These are phyloP conservation scores for Ustilago xerochloae DNA, from an alignment of 1,284 basidiomycete species.

Conservation along the genomic window DNA sequence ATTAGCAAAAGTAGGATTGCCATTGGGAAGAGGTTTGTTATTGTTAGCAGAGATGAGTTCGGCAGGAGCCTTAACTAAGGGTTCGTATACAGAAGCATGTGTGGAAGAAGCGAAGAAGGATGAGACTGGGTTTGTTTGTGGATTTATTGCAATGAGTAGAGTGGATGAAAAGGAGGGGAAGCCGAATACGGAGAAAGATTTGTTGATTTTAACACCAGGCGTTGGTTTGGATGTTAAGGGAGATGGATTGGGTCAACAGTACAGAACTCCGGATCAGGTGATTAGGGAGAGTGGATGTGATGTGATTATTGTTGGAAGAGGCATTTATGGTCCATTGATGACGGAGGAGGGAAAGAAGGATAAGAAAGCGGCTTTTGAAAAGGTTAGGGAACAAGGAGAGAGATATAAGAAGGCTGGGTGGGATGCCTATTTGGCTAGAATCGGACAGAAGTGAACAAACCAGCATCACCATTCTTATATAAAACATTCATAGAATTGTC, in stretches of 20 bases:
- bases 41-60: constrained; percentile 97
- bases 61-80: constrained; percentile 84
- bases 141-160: constrained; percentile 78
- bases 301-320: constrained; percentile 96
- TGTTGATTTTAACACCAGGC: constrained; percentile 90
- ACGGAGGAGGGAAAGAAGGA: constrained; percentile 70
- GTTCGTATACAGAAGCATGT: constrained; percentile 84
- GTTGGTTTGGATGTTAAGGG: constrained; percentile 85
- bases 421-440: constrained; percentile 81
- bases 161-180: constrained; percentile 74
- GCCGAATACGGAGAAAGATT: constrained; percentile 73
- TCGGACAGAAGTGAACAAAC: constrained; percentile 26
- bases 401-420: constrained; percentile 88
- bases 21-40: constrained; percentile 85
- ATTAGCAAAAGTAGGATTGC: constrained; percentile 84
- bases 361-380: constrained; percentile 70
- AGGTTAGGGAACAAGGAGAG: constrained; percentile 79
- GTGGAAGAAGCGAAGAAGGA: constrained; percentile 72
- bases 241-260: constrained; percentile 94
- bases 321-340: constrained; percentile 79
- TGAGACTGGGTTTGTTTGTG: constrained; percentile 59
- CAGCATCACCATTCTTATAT: neutral
- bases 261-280: constrained; percentile 89
- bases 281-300: constrained; percentile 88
- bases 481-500: no score